phyloP scores from a whole-genome alignment of 495 filamentous ascomycete genomes.

The Aspergillus ellipticus region DNA sequence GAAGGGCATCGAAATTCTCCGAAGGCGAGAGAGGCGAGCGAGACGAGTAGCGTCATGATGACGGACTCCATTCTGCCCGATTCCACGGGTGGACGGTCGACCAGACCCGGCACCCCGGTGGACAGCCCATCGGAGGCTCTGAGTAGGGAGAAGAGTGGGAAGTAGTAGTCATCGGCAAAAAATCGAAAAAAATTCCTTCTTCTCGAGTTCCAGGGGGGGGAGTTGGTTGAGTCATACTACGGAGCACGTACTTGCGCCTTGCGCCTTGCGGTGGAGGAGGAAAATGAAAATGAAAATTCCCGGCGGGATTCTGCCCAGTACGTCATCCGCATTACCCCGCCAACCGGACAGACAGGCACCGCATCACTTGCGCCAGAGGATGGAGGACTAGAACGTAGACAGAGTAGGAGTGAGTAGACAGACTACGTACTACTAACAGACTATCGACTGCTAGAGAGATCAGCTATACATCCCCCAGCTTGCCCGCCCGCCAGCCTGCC shows the following conservation, averaged over 20 bases:
- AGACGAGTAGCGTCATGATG: conserved; percentile 1
- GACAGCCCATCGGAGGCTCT: neutral
- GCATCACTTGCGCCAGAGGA: too few relatives aligned
- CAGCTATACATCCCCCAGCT: too few relatives aligned
- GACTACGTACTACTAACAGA: too few relatives aligned
- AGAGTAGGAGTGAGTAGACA: neutral
- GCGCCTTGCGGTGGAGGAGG: neutral
- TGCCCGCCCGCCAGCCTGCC: neutral
- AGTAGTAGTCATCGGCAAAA: neutral
- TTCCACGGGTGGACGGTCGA: neutral
- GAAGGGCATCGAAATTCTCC: neutral
- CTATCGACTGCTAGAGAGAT: too few relatives aligned
- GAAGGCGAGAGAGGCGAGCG: neutral
- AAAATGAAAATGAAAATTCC: conserved; percentile 3
- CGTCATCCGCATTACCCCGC: conserved; percentile 20
- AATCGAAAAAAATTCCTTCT: too few relatives aligned
- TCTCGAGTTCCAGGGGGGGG: too few relatives aligned
- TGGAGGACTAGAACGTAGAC: too few relatives aligned
- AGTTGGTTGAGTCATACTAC: neutral
- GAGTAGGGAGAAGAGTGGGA: neutral
- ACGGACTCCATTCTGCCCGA: neutral
- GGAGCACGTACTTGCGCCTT: too few relatives aligned
- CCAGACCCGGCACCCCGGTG: neutral
- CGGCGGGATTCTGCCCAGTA: conserved; percentile 4
- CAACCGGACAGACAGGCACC: conserved; percentile 9